These are phyloP conservation scores for Conticribra guillardii DNA, from an alignment of 108 stramenopile genomes.

Conservation along the genomic window DNA sequence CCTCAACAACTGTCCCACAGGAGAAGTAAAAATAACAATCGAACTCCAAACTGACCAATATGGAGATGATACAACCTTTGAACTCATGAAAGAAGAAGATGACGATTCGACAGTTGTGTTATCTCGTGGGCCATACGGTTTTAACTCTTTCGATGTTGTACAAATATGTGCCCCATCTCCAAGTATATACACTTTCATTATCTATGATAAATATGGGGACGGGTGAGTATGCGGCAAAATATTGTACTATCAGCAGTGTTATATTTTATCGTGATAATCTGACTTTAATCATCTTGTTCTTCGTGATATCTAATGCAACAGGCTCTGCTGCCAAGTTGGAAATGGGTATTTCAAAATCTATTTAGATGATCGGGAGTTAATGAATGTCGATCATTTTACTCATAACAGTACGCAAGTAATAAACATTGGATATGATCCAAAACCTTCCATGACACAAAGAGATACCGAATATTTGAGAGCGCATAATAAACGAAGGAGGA, in stretches of 20 bases:
- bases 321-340: background rate
- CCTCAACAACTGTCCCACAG: background rate
- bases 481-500: conserved; percentile 26
- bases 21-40: background rate
- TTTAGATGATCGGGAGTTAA: background rate
- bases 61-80: background rate
- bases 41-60: background rate
- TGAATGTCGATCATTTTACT: background rate
- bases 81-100: background rate
- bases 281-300: too few relatives aligned
- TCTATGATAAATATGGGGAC: background rate
- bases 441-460: conserved; percentile 1
- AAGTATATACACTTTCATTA: background rate
- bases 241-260: too few relatives aligned
- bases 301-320: too few relatives aligned
- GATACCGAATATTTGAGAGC: conserved; percentile 20
- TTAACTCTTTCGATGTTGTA: background rate
- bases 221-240: too few relatives aligned
- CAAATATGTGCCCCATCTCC: background rate
- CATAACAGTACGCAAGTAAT: background rate
- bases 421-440: background rate
- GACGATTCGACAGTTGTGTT: background rate
- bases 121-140: background rate
- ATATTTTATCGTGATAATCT: too few relatives aligned
- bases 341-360: background rate